Conservation (phyloP, 257 asterid species). For the Fraxinus americana region DNA sequence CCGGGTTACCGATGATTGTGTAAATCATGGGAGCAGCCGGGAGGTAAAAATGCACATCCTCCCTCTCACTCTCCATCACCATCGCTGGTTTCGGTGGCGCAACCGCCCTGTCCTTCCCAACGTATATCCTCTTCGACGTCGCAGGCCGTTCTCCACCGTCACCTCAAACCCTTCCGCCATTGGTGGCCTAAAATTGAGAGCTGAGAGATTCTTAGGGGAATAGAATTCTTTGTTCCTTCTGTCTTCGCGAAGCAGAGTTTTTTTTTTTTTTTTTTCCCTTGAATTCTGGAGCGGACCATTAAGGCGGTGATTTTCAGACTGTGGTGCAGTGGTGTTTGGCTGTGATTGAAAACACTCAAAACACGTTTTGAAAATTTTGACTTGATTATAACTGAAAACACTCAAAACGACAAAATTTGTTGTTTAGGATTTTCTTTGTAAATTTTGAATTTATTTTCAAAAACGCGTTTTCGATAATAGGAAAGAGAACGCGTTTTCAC, state of each 20-base stretch:
- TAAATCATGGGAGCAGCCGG: conserved; percentile 83
- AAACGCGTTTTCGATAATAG: too few species aligned
- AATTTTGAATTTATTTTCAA: too few species aligned
- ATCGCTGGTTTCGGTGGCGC: conserved; percentile 73
- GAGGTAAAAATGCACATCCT: conserved; percentile 36
- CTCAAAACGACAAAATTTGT: too few species aligned
- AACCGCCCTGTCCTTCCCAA: conserved; percentile 85
- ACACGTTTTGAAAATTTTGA: too few species aligned
- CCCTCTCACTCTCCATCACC: conserved; percentile 55
- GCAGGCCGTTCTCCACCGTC: conserved; percentile 86
- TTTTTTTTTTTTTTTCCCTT: neutral
- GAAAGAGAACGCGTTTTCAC: too few species aligned
- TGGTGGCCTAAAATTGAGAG: neutral
- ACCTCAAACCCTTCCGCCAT: conserved; percentile 86
- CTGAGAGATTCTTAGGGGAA: neutral
- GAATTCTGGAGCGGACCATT: conserved; percentile 25
- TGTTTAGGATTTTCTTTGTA: too few species aligned
- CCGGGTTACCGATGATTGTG: conserved; percentile 76
- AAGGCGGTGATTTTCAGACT: too few species aligned
- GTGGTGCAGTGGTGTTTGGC: too few species aligned
- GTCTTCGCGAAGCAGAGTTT: conserved; percentile 10
- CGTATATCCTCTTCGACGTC: conserved; percentile 75
- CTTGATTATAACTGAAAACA: too few species aligned
- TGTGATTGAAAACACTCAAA: too few species aligned
- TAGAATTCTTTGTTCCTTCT: neutral